Conservation (phyloP, 1,139 yeast species). For the Saccharomyces hybrid region DNA sequence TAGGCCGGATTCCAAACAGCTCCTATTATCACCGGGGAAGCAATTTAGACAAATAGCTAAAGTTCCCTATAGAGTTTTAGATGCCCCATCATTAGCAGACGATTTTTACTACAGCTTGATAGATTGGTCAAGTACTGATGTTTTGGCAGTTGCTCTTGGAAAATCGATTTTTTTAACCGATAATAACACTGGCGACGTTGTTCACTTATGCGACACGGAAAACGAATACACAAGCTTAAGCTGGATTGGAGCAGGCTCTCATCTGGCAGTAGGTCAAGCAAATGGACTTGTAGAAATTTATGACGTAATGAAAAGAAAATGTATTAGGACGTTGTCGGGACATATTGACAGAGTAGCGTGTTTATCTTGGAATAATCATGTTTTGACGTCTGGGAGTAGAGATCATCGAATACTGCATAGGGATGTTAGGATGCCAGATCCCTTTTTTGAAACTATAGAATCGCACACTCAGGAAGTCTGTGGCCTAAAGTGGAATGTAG, state of each 20-base stretch:
- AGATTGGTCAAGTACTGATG: conserved; percentile 92
- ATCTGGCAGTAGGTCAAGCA: conserved; percentile 84
- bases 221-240: conserved; percentile 53
- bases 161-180: conserved; percentile 87
- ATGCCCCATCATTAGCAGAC: conserved; percentile 93
- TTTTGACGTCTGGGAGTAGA: conserved; percentile 78
- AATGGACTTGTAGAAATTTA: conserved; percentile 87
- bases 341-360: conserved; percentile 81
- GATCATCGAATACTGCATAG: conserved; percentile 81
- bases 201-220: conserved; percentile 51
- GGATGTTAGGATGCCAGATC: conserved; percentile 85
- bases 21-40: conserved; percentile 74
- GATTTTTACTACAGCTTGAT: conserved; percentile 87
- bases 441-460: conserved; percentile 61
- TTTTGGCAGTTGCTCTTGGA: conserved; percentile 85
- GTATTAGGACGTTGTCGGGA: conserved; percentile 87
- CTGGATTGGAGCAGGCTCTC: conserved; percentile 95
- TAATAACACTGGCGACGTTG: conserved; percentile 77
- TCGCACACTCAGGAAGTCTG: conserved; percentile 92
- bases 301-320: conserved; percentile 82
- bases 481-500: conserved; percentile 89
- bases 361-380: conserved; percentile 89
- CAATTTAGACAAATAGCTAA: conserved; percentile 70
- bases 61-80: conserved; percentile 87
- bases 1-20: conserved; percentile 74